phyloP scores from a whole-genome alignment of 805 yeast species.

The Candida coquimbonensis region DNA sequence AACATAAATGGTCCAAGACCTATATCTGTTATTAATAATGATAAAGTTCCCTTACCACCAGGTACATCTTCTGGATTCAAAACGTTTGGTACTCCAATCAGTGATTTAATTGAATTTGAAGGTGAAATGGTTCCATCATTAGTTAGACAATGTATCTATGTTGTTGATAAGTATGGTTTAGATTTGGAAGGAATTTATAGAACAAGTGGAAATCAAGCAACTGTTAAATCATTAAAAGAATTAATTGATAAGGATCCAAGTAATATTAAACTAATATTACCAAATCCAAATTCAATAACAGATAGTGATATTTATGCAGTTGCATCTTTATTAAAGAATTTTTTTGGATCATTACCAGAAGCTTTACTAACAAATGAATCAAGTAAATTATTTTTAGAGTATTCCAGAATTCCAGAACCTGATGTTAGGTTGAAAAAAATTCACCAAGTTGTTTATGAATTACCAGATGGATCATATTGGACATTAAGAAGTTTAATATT shows the following conservation, averaged over 20 bases:
- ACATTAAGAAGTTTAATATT: slow-evolving; percentile 78
- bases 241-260: slow-evolving; percentile 73
- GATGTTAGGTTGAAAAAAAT: slow-evolving; percentile 61
- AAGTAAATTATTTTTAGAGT: slow-evolving; percentile 56
- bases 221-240: slow-evolving; percentile 65
- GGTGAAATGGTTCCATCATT: slow-evolving; percentile 89
- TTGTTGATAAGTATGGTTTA: slow-evolving; percentile 78
- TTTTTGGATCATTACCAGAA: slow-evolving; percentile 80
- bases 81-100: slow-evolving; percentile 84
- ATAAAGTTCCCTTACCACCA: slow-evolving; percentile 22
- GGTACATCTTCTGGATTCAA: slow-evolving; percentile 28
- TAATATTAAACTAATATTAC: slow-evolving; percentile 47
- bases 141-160: slow-evolving; percentile 81
- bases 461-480: slow-evolving; percentile 94
- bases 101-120: slow-evolving; percentile 66
- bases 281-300: slow-evolving; percentile 47
- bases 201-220: slow-evolving; percentile 69
- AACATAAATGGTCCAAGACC: slow-evolving; percentile 24
- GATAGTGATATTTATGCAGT: slow-evolving; percentile 83
- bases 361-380: slow-evolving; percentile 68
- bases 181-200: slow-evolving; percentile 88
- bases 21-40: slow-evolving; percentile 22
- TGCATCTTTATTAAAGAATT: slow-evolving; percentile 80
- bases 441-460: slow-evolving; percentile 80
- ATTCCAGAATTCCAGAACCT: slow-evolving; percentile 60